These are phyloP conservation scores for Eimeria praecox DNA, from an alignment of 169 alveolate genomes.

Conservation along the genomic window DNA sequence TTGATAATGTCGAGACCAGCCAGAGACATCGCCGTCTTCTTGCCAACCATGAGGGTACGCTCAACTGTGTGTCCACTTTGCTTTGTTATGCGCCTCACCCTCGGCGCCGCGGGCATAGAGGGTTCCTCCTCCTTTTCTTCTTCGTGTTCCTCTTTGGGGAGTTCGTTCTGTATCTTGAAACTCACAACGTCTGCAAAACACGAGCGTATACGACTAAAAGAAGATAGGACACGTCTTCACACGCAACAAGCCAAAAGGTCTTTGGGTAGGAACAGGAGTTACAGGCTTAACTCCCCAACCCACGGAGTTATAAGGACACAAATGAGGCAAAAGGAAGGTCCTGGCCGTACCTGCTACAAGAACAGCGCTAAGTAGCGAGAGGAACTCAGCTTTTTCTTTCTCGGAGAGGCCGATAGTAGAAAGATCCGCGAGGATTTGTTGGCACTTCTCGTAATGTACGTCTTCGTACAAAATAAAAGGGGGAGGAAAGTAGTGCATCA, in stretches of 20 bases:
- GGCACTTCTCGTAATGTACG: constrained; percentile 50
- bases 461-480: constrained; percentile 48
- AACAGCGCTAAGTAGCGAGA: constrained; percentile 50
- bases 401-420: constrained; percentile 60
- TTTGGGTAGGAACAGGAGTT: too few relatives aligned
- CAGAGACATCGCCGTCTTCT: constrained; percentile 16
- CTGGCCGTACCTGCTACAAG: constrained; percentile 79
- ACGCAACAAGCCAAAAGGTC: background rate
- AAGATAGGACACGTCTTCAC: background rate
- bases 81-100: constrained; percentile 29
- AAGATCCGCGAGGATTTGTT: constrained; percentile 61
- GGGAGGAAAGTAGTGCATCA: constrained; percentile 60
- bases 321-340: background rate
- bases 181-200: constrained; percentile 45
- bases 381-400: constrained; percentile 31
- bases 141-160: background rate
- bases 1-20: constrained; percentile 63
- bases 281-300: background rate
- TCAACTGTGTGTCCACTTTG: constrained; percentile 5
- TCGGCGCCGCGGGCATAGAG: constrained; percentile 17
- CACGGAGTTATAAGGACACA: background rate
- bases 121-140: constrained; percentile 5
- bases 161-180: constrained; percentile 37
- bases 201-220: background rate
- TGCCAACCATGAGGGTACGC: constrained; percentile 30